Evolutionary conservation across 2,329 filamentous ascomycete genomes (phyloP), one percentile per base, ranked within the genome.

Genomic region (Colletotrichum brevisporum): DNA sequence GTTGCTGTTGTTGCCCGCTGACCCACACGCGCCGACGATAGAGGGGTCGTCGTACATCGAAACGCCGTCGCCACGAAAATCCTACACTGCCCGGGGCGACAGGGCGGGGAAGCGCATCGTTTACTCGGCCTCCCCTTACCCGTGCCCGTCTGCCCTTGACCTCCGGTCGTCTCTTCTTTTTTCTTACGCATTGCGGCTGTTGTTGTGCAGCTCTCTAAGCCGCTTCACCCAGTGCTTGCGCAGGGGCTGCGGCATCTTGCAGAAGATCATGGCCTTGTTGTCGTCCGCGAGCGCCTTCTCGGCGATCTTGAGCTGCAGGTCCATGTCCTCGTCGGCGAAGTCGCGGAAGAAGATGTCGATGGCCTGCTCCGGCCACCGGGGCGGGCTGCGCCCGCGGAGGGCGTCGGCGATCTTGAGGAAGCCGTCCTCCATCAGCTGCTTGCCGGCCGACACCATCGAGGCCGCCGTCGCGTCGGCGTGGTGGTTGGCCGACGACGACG

Each of bases 241-340:
- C 69, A 90, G 76, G 12, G 77, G 75, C 2, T 81, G 77, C 0
- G 87, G 84, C 86, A 89, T 89, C 78, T 89, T 89, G 79, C 87
- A 88, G 71, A 89, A 90, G 50, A 89, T 83, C 82, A 89, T 86
- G 36, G 88, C 88, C 75, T 88, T 89, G 74, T 85, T 86, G 71
- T 89, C 85, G 71, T 89, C 85, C n/a, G 85, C 83, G 27, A 90
- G 80, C 1, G 87, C 83, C 70, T 86, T 86, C 75, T 90, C 87
- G 0, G 87, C 86, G 41, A 90, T 87, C 76, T 86, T 88, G 47
- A 90, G 80, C 79, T 89, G 88, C 64, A 90, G 75, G 72, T 90
- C 88, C 68, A 85, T 79, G 67, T 89, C 86, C 72, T 89, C 87
- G 55, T 85, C 82, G 15, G 83, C 78, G 74, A 90, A 90, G 68